Percentiles rank a stretch among this genome's conserved stretches.
Conservation (phyloP, 441 rosid species). For the Euphorbia schlechtendalii region DNA sequence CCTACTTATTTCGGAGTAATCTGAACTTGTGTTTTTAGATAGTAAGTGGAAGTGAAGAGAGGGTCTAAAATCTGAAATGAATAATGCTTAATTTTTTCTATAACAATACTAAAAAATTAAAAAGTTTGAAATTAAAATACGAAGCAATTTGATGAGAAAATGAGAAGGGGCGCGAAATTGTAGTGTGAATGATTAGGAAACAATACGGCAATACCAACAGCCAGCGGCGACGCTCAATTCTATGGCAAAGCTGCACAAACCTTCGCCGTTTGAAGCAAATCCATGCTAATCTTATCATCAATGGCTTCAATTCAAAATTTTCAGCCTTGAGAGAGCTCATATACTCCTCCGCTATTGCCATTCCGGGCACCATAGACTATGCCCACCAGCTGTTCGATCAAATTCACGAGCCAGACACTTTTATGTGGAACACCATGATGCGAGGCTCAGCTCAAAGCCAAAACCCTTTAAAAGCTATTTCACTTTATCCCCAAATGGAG, state of each 20-base stretch:
- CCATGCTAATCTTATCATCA: constrained; percentile 46
- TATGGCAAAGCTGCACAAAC: constrained; percentile 55
- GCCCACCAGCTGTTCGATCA: constrained; percentile 65
- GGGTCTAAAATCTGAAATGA: too few relatives aligned
- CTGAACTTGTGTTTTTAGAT: too few relatives aligned
- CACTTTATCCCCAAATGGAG: constrained; percentile 54
- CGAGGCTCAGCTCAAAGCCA: constrained; percentile 66
- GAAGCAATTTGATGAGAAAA: not conserved
- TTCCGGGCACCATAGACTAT: constrained; percentile 46
- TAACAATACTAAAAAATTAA: not conserved
- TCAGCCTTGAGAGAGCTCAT: constrained; percentile 56
- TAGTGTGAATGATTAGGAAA: constrained; percentile 42
- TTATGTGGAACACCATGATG: constrained; percentile 62
- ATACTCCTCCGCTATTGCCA: constrained; percentile 35
- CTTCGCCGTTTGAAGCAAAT: constrained; percentile 52
- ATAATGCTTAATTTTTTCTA: not conserved
- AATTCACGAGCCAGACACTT: constrained; percentile 53
- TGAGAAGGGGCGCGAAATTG: not conserved
- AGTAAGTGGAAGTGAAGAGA: too few relatives aligned
- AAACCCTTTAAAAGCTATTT: constrained; percentile 33
- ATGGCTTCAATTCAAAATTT: constrained; percentile 50
- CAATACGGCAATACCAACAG: constrained; percentile 44
- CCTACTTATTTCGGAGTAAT: too few relatives aligned
- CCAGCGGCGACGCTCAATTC: constrained; percentile 40
- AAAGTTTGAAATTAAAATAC: not conserved